These are phyloP conservation scores for Neofusicoccum parvum DNA, from an alignment of 2,329 filamentous ascomycete genomes.

Conservation along the genomic window DNA sequence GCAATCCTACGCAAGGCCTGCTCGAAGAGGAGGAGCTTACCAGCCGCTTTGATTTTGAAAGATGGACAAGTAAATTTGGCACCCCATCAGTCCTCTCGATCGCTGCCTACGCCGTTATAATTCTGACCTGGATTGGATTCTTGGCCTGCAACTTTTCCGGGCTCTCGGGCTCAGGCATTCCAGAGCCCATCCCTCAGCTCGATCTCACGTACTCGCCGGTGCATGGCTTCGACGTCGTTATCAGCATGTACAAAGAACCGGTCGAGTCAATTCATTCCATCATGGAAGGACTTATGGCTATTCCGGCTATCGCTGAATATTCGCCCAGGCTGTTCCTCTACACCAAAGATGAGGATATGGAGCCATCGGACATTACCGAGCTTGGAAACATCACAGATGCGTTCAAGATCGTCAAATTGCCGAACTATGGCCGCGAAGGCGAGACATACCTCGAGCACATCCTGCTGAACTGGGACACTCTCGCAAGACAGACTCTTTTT, in stretches of 20 bases:
- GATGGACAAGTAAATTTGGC: neutral
- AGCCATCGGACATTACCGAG: conserved; percentile 26
- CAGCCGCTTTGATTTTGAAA: neutral
- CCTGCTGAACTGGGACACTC: conserved; percentile 27
- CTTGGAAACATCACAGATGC: conserved; percentile 31
- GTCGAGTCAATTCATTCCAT: conserved; percentile 30
- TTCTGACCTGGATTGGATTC: conserved; percentile 14
- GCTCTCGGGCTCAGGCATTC: neutral
- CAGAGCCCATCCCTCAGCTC: conserved; percentile 19
- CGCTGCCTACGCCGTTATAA: conserved; percentile 10
- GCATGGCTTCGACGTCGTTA: conserved; percentile 35
- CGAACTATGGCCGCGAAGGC: conserved; percentile 30
- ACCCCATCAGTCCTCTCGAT: conserved; percentile 7
- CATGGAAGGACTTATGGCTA: conserved; percentile 27
- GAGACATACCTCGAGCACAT: conserved; percentile 32
- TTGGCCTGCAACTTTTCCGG: conserved; percentile 13
- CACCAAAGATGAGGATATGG: conserved; percentile 30
- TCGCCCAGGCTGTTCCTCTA: conserved; percentile 34
- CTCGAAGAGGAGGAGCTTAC: neutral
- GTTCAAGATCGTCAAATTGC: conserved; percentile 32
- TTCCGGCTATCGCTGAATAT: conserved; percentile 26
- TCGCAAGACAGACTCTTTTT: conserved; percentile 30
- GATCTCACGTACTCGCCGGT: conserved; percentile 29
- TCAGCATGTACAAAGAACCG: conserved; percentile 43
- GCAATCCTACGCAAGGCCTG: neutral